Conservation (phyloP, 2,329 filamentous ascomycete species). For the Trichoderma sp. region DNA sequence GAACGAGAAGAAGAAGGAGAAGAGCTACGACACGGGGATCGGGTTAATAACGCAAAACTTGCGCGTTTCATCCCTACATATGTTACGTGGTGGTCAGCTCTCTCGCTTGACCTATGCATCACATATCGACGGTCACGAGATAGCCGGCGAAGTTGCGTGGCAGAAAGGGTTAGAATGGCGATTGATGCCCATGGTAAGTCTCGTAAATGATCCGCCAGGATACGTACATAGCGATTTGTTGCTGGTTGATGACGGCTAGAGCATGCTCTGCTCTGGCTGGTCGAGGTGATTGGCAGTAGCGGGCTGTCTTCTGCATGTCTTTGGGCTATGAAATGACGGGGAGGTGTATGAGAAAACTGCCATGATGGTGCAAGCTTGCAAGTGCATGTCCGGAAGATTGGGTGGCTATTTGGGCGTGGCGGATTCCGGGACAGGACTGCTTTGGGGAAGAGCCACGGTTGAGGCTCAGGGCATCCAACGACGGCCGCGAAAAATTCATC, state of each 20-base stretch:
- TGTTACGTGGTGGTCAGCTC: neutral
- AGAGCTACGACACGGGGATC: neutral
- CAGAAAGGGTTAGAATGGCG: neutral
- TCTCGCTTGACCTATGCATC: neutral
- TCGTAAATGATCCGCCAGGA: conserved; percentile 42
- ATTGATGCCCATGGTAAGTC: conserved; percentile 16
- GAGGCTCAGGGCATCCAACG: conserved; percentile 9
- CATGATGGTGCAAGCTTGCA: conserved; percentile 14
- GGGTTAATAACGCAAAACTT: neutral
- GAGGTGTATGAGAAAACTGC: conserved; percentile 18
- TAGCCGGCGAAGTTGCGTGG: conserved; percentile 7
- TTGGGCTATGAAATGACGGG: conserved; percentile 29
- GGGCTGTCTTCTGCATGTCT: conserved; percentile 9
- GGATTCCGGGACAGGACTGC: neutral
- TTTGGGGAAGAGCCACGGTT: conserved; percentile 8
- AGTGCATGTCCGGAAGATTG: conserved; percentile 18
- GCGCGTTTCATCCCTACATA: neutral
- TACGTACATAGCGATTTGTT: conserved; percentile 38
- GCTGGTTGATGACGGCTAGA: conserved; percentile 2
- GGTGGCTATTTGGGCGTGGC: conserved; percentile 2
- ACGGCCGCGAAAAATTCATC: neutral
- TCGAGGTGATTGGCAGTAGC: neutral
- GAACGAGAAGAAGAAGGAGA: neutral
- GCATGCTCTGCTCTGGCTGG: conserved; percentile 1
- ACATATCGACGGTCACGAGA: neutral